Percentiles rank a stretch among this genome's conserved stretches.
Conservation (phyloP, 768 basidiomycete genomes). For the Mycena filopes region DNA sequence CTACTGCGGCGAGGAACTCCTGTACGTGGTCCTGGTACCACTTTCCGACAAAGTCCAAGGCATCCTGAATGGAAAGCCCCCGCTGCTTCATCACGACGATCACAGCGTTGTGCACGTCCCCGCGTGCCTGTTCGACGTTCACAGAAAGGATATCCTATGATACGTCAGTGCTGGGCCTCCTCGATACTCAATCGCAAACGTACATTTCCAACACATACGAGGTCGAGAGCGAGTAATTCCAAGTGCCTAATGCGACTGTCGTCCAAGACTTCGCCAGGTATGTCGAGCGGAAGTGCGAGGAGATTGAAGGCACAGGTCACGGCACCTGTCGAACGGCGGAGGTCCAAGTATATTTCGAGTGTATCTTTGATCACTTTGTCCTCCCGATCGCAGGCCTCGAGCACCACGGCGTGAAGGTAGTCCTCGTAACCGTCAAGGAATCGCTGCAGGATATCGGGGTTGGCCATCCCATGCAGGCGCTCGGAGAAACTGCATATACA, state of each 20-base stretch:
- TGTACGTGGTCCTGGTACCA: background rate
- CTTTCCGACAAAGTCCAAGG: background rate
- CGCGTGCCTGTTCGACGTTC: slow-evolving; percentile 8
- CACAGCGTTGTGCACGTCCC: slow-evolving; percentile 9
- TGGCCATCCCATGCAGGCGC: background rate
- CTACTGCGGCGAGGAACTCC: background rate
- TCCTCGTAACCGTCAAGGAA: background rate
- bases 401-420: background rate
- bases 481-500: background rate
- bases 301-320: background rate
- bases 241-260: background rate
- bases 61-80: background rate
- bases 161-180: too few relatives aligned
- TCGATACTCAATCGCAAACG: background rate
- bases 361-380: background rate
- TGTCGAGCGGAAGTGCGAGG: background rate
- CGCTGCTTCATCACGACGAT: slow-evolving; percentile 5
- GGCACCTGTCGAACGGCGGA: slow-evolving; percentile 3
- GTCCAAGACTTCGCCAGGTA: background rate
- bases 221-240: background rate
- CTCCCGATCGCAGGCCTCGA: background rate
- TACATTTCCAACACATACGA: slow-evolving; percentile 4
- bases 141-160: slow-evolving; percentile 5
- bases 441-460: background rate
- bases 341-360: background rate